Base-by-base conservation (phyloP, 768 basidiomycete genomes). In the Coprinopsis marcescibilis region DNA sequence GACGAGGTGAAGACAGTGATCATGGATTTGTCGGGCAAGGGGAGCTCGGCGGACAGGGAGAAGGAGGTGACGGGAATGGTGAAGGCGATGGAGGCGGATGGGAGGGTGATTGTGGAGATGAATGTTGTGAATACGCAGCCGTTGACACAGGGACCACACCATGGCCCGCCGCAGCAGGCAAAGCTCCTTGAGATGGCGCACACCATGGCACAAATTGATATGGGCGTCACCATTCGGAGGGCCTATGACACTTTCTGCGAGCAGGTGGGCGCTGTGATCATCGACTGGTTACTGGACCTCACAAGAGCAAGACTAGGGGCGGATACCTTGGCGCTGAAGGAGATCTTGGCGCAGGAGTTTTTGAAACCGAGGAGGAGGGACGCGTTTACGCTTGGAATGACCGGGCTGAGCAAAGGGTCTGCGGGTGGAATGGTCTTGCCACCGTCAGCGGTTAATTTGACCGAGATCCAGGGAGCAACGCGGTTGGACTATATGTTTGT, bases 231-330 rank as follows among this genome's bases (percentile, higher is more conserved):
- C 3, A 80, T 98, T 44, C 81, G 93, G 3, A 76, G 87, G 33
- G 85, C 89, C 4, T 82, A 84, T 57, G 91, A 95, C 57, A 88
- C 86, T 0, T 96, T 92, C 59, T 76, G 85, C 53, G 95, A 98
- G 59, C 84, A 92, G 61, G 75, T 91, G 29, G 81, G 78, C 5
- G 80, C 78, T 1, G 85, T 90, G 34, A 78, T 96, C 49, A 85
- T 94, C 50, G 86, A 91, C 61, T 88, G 87, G 89, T 68, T 92
- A 33, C 66, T 87, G 49, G 88, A 91, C 62, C 71, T 91, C 44
- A 85, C 82, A n/a, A 74, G 82, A 21, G 78, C 80, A 54, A 75
- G 85, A 27, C 63, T 90, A 15, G 82, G 80, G 3, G 66, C 77
- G 1, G 89, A 91, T 52, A 72, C 76, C 0, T 56, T 87, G 27